Evolutionary conservation across 1,139 yeast genomes (phyloP), one percentile per base, ranked within the genome.

Genomic region (Blastobotrys indianensis): DNA sequence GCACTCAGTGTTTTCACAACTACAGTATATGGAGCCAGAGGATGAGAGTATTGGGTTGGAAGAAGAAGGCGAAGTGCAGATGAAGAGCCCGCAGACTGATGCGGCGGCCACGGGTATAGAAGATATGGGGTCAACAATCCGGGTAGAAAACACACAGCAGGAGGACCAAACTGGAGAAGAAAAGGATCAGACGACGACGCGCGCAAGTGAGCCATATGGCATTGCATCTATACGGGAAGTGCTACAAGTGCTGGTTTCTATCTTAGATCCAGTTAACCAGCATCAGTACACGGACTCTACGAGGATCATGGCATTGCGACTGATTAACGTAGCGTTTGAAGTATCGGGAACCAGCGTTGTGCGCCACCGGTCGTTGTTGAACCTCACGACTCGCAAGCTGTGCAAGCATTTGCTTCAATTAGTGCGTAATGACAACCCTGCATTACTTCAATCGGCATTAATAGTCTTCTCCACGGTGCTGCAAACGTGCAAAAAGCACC

Each of bases 201-300:
- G 25, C 25, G 7, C 7, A 4, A 20, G 25, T 20, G 31, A 32
- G 35, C 81, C 85, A 1, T 83, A 75, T 60, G 86, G 85, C n/a
- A 69, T 81, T n/a, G 68, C 75, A 9, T 78, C 86, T 53, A 76
- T 83, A 55, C 74, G 79, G 54, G 90, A 83, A 54, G 78, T 79
- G 54, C 65, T 92, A 54, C 81, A 82, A 9, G 83, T 86, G 38
- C 72, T 92, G 41, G 78, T 88, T n/a, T 84, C 94, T 2, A 80
- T 90, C 65, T 75, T 90, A 36, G 81, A 94, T 9, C 94, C 96
- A 0, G 79, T 82, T 15, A 85, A 86, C 55, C 86, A 83, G 59
- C 79, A 79, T 56, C 92, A 85, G 59, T 94, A 87, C 58, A 85
- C 94, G 56, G 96, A 90, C 61, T 76, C 87, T 32, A 83, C 97